Base-by-base conservation (phyloP, 2,329 filamentous ascomycete species). In the Fusarium penzigii region DNA sequence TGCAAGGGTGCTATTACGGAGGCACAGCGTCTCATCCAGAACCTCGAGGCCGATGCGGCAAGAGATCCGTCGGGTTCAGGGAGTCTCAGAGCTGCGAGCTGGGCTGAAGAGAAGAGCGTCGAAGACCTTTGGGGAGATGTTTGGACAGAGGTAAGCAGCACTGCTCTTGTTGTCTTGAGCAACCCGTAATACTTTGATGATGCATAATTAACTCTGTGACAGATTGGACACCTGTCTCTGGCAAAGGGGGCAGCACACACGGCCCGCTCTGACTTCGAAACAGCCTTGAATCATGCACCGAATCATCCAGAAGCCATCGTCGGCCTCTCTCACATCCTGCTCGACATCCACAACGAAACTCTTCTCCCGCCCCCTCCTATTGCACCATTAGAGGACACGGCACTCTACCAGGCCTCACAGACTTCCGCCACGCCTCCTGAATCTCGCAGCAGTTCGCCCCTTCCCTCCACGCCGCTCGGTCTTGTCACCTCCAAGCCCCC, bases 111-210 rank as follows among this genome's bases (percentile, higher is more conserved):
- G 42, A 93, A 89, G 74, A 91, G 88, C 64, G 82, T 92, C 6
- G 91, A 95, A 67, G 89, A 91, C 69, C 75, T 95, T 42, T 90
- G 88, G 87, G 92, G 83, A 29, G 92, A 97, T 70, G 82, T 96
- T 1, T 89, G 85, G 71, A 81, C 88, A 14, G 90, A 95, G 76
- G 90, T 92, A 77, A 77, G 85, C 6, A 40, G 25, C 12, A 73
- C 17, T 13, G 13, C 13, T 14, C 6, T 13, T 38, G 14, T 36
- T 36, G 8, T 7, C 10, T 36, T 9, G 32, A 14, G 13, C 32
- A 36, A 36, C 7, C 20, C 5, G 10, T 11, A 36, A 11, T 36
- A 36, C 32, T 14, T 36, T 36, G 32, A 36, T 14, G 32, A 36
- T 36, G 32, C 5, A 36, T 17, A 16, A 43, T 53, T 54, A 29